Evolutionary conservation across 139 green algal species (phyloP).

Genomic region (Diplosphaera chodatii): DNA sequence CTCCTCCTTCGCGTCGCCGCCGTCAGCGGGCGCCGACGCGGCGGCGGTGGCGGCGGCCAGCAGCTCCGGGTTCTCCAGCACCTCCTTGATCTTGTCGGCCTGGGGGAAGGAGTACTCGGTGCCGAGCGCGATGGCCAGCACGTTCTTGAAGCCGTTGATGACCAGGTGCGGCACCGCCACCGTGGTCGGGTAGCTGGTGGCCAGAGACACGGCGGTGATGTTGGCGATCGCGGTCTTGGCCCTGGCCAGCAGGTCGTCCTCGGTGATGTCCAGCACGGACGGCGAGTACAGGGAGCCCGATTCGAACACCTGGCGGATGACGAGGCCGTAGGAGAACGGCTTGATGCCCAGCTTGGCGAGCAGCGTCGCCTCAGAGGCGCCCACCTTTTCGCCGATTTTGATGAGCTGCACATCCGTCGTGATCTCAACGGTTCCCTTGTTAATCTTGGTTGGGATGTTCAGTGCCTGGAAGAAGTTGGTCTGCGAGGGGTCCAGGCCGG

Average conservation of each 20-base stretch:
- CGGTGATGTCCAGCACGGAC: constrained; percentile 91
- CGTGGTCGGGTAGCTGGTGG: constrained; percentile 73
- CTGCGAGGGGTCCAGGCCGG: constrained; percentile 97
- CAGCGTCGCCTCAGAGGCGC: constrained; percentile 93
- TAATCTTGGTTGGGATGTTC: constrained; percentile 99
- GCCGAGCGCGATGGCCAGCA: constrained; percentile 81
- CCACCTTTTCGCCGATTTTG: constrained; percentile 78
- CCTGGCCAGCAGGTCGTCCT: constrained; percentile 74
- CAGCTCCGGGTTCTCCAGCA: constrained; percentile 75
- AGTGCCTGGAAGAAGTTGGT: constrained; percentile 99
- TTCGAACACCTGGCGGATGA: constrained; percentile 81
- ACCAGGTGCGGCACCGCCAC: constrained; percentile 84
- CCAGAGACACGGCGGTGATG: constrained; percentile 82
- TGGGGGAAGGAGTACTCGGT: constrained; percentile 95
- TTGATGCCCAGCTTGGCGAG: constrained; percentile 97
- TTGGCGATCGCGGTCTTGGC: constrained; percentile 70
- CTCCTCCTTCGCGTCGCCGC: constrained; percentile 37
- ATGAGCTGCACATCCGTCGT: constrained; percentile 83
- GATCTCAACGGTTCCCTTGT: constrained; percentile 97
- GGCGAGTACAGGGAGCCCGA: constrained; percentile 76
- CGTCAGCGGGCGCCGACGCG: constrained; percentile 20
- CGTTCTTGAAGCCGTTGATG: constrained; percentile 99
- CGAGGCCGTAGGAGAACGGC: constrained; percentile 96
- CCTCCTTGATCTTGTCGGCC: constrained; percentile 91
- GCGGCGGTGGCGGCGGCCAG: constrained; percentile 34